Evolutionary conservation across 1,284 basidiomycete species (phyloP), one percentile per base, ranked within the genome.

Genomic region (Rhodotorula sp.): DNA sequence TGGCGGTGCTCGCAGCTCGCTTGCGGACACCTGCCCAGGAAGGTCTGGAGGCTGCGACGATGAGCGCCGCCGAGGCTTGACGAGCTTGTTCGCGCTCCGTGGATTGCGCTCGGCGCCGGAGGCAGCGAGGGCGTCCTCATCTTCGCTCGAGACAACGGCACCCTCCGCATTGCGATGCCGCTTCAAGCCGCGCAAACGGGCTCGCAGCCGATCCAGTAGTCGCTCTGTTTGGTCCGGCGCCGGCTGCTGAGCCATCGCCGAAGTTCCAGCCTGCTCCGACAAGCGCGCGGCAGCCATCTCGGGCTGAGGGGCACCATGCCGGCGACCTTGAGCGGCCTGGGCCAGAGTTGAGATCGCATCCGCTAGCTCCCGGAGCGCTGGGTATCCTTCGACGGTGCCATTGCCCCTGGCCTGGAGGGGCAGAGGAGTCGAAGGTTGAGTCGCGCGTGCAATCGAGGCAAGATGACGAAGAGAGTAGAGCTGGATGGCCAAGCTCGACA

Each of bases 391-490:
- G 0, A 54, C 63, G 8, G 26, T 29, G 17, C 55, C 49, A 2
- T 37, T 18, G 30, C 22, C 17, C 33, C 48, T n/a, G 24, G 20
- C 12, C 49, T 49, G 37, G 24, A 55, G 53, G 60, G 49, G 29
- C 20, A 30, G 48, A 4, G 53, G 59, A 1, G 68, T 53, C 4
- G 49, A 51, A 4, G 73, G 73, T 44, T 64, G 64, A 2, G 73
- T 75, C 8, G 73, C 72, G 7, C 67, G 66, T 4, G 73, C 73
- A 54, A 75, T 75, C 12, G 64, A 62, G 4, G 73, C 71, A 45
- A 75, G 64, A 49, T 75, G 73, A 1, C 73, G 71, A 8, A 75
- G 69, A 6, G 71, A 64, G 64, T 69, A 72, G 56, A 75, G 71
- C 61, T 70, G 66, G 55, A 73, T 72, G 0, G 73, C 71, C 45